A percentile compares a stretch with the other conserved stretches of the same genome.
phyloP scores from a whole-genome alignment of 805 yeast genomes.

The Citeromyces matritensis region DNA sequence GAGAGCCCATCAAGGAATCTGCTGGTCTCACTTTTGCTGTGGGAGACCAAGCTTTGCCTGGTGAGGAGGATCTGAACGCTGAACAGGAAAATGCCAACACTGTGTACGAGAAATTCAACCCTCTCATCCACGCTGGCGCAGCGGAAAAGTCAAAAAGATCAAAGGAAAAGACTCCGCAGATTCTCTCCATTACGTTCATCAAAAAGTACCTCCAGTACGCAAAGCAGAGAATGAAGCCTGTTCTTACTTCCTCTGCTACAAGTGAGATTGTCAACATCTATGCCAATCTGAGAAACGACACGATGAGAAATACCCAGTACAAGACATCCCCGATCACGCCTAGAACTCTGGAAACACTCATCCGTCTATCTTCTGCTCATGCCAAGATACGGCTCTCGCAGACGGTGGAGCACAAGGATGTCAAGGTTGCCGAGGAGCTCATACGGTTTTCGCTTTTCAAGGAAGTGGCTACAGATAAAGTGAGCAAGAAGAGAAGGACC shows the following conservation, averaged over 20 bases:
- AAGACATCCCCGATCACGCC: constrained; percentile 92
- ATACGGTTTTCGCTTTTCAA: constrained; percentile 77
- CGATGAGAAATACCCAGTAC: constrained; percentile 43
- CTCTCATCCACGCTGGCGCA: constrained; percentile 73
- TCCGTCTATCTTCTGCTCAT: constrained; percentile 91
- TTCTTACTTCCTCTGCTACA: constrained; percentile 61
- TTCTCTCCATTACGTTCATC: constrained; percentile 70
- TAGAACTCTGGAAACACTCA: constrained; percentile 92
- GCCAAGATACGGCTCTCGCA: constrained; percentile 86
- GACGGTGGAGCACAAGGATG: constrained; percentile 63
- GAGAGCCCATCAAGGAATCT: constrained; percentile 83
- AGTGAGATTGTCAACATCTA: constrained; percentile 71
- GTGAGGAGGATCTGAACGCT: constrained; percentile 23
- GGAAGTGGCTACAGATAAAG: constrained; percentile 29
- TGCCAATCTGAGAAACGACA: constrained; percentile 68
- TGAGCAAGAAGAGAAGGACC: constrained; percentile 15
- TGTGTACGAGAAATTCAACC: constrained; percentile 76
- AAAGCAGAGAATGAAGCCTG: constrained; percentile 75
- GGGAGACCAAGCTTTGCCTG: constrained; percentile 39
- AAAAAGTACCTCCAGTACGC: constrained; percentile 92
- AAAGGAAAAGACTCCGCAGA: constrained; percentile 21
- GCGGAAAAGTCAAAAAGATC: constrained; percentile 18
- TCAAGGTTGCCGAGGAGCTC: constrained; percentile 72
- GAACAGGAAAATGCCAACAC: constrained; percentile 36
- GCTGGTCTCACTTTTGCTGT: constrained; percentile 62